These are phyloP conservation scores for Colletotrichum tamarilloi DNA, from an alignment of 2,329 filamentous ascomycete species.

Conservation along the genomic window DNA sequence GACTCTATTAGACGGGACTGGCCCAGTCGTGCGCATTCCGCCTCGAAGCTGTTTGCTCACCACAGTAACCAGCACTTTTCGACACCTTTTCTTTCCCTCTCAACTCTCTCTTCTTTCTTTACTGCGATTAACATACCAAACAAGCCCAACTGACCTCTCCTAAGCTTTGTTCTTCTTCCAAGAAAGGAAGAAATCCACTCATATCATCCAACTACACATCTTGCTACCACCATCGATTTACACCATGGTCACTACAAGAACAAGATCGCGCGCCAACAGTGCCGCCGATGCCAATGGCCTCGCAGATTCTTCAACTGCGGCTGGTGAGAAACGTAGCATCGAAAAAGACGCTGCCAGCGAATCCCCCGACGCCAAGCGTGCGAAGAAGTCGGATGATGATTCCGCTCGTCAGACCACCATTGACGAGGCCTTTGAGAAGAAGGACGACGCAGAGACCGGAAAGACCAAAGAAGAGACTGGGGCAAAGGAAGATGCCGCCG, in stretches of 20 bases:
- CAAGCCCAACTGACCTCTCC: not conserved
- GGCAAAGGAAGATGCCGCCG: not conserved
- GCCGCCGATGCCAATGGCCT: constrained; percentile 4
- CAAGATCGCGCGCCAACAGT: constrained; percentile 14
- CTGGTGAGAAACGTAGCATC: constrained; percentile 32
- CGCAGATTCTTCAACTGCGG: not conserved
- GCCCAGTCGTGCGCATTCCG: not conserved
- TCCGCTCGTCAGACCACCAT: constrained; percentile 24
- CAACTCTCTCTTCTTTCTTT: not conserved
- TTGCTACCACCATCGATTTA: not conserved
- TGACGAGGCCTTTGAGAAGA: constrained; percentile 28
- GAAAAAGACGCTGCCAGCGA: not conserved
- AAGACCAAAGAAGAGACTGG: not conserved
- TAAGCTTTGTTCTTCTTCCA: not conserved
- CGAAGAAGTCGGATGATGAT: constrained; percentile 23
- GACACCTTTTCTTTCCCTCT: not conserved
- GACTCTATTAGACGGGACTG: constrained; percentile 1
- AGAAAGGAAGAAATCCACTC: not conserved
- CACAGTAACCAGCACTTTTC: not conserved
- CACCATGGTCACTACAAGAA: constrained; percentile 25
- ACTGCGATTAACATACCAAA: not conserved
- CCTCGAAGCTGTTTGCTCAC: not conserved
- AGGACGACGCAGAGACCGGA: not conserved
- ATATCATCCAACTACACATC: not conserved
- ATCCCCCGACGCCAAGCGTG: constrained; percentile 29